phyloP scores from a whole-genome alignment of 768 basidiomycete genomes.

The Auricularia cornea region DNA sequence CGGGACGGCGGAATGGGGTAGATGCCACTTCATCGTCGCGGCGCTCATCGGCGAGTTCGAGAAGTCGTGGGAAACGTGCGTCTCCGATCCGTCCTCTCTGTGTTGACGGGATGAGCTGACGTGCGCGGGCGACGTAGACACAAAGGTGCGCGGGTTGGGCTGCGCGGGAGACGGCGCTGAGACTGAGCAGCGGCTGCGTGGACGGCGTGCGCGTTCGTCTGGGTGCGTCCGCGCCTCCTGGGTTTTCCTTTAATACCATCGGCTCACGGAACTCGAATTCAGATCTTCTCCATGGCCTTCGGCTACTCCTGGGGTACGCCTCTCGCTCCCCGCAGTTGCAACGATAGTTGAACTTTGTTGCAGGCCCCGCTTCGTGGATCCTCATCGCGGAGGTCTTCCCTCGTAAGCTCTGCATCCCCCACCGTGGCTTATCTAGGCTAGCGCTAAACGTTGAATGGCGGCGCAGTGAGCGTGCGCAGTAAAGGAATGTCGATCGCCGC shows the following conservation, averaged over 20 bases:
- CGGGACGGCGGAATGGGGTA: constrained; percentile 22
- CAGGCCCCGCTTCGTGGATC: constrained; percentile 66
- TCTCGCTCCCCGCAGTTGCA: too few species aligned
- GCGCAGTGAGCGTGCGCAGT: constrained; percentile 52
- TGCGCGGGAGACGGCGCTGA: neutral
- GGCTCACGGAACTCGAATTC: too few species aligned
- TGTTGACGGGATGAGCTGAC: constrained; percentile 3
- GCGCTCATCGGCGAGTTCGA: constrained; percentile 53
- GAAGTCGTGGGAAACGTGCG: constrained; percentile 43
- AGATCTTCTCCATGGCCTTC: constrained; percentile 58
- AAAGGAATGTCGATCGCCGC: constrained; percentile 70
- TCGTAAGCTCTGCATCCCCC: too few species aligned
- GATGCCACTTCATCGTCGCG: constrained; percentile 64
- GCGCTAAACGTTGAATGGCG: too few species aligned
- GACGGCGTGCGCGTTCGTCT: constrained; percentile 61
- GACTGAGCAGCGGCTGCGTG: constrained; percentile 50
- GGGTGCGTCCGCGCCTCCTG: too few species aligned
- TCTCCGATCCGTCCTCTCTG: constrained; percentile 5
- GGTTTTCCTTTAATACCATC: too few species aligned
- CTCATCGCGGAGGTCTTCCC: constrained; percentile 70
- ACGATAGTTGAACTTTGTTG: too few species aligned
- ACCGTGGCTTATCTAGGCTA: too few species aligned
- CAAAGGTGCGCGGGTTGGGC: neutral
- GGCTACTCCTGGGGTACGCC: constrained; percentile 64
- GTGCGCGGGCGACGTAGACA: neutral